These are phyloP conservation scores for Eucalyptus marginata DNA, from an alignment of 345 rosid genomes.

Conservation along the genomic window DNA sequence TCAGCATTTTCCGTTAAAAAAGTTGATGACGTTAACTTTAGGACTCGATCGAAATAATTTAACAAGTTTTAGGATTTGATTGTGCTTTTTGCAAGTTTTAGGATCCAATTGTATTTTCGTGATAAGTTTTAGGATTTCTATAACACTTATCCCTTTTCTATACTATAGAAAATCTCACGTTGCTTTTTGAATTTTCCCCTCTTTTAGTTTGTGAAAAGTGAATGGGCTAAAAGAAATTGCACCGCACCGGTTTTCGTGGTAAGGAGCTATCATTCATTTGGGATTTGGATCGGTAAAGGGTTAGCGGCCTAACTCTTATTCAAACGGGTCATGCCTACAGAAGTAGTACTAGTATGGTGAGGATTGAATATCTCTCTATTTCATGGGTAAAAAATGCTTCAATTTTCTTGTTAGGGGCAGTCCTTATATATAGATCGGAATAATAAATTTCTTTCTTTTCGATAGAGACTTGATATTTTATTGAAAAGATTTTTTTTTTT, in stretches of 20 bases:
- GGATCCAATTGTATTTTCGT: too few species aligned
- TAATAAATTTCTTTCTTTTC: background rate
- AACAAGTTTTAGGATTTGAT: too few species aligned
- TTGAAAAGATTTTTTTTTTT: background rate
- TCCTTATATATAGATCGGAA: background rate
- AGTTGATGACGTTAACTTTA: too few species aligned
- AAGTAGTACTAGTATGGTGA: background rate
- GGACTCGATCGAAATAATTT: too few species aligned
- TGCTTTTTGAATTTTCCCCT: background rate
- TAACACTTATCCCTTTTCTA: background rate
- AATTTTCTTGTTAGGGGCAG: background rate
- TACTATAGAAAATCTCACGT: background rate
- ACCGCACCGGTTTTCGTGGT: background rate
- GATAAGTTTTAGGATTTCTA: too few species aligned
- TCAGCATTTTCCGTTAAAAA: too few species aligned
- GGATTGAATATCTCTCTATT: background rate
- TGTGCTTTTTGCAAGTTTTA: too few species aligned
- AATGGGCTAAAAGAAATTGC: background rate
- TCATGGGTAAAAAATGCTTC: rapidly evolving
- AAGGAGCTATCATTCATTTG: background rate
- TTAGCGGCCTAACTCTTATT: background rate
- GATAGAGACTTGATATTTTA: background rate
- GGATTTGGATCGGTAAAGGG: background rate
- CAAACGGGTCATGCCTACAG: background rate
- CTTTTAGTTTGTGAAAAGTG: background rate